Base-by-base conservation (phyloP, 495 filamentous ascomycete genomes). In the Aspergillus wentii region DNA sequence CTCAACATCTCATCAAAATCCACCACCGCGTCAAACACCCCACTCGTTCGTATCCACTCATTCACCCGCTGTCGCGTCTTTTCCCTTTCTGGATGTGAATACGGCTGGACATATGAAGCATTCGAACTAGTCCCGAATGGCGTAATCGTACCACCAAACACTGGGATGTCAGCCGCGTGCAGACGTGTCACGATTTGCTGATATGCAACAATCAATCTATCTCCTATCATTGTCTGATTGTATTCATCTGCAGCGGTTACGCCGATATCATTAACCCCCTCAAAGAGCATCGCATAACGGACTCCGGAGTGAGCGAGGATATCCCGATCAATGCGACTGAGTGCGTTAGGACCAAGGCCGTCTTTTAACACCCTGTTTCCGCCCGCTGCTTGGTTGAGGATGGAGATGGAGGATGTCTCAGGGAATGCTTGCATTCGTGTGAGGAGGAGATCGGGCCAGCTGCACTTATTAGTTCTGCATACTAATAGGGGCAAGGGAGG, bases 191-290 rank as follows among this genome's bases (percentile, higher is more conserved):
- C 68, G 17, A 86, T 79, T 32, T 78, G 74, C 41, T 64, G 54
- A 49, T 74, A 86, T 8, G 76, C 75, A 4, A 61, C 57, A 25
- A 79, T 72, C 2, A 87, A 49, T 13, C 59, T 49, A 29, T 69
- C 63, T 3, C 61, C 75, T 27, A 82, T 67, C 7, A 49, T 36
- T n/a, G 46, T 56, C 46, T 83, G 80, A 3, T 66, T 61, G 1
- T 49, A 54, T 3, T 55, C 36, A 41, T 76, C 70, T 0, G 69
- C 42, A 16, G 56, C 63, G 1, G 66, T 75, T 6, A 59, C 58
- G 18, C 82, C 80, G 30, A 84, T 83, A 52, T 87, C 84, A 54
- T 87, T 88, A 15, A 86, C 80, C 14, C 83, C 83, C 57, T 82
- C 75, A 56, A 87, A 87, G 22, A 87, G 70, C 59, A 87, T 71